Base-by-base conservation (phyloP, 768 basidiomycete genomes). In the Termitomyces heimii region DNA sequence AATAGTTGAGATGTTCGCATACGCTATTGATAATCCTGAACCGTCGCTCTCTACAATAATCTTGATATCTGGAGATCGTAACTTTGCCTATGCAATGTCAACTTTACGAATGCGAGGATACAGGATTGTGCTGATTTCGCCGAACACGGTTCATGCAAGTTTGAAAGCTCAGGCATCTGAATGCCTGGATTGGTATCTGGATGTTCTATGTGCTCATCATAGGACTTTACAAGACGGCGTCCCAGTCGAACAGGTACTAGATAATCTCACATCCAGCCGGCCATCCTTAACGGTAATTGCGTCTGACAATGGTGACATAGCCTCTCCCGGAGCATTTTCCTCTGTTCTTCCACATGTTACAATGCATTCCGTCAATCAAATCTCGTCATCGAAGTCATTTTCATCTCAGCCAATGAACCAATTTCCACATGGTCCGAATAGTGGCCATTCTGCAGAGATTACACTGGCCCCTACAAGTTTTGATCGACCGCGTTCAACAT, bases 1-100 rank as follows among this genome's bases (percentile, higher is more conserved):
- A 40, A 16, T 65, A 87, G 87, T 84, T 45, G 88, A 89, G 64
- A 82, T 89, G 75, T 68, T 88, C 54, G 73, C 78, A 4, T 79
- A 82, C 63, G 85, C 82, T 18, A 77, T 84, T 64, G 86, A 88
- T 68, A 78, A 80, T 61, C 71, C 77, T 5, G 55, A 75, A 1
- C 24, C 42, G 8, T 24, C 32, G 24, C 77, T 78, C 55, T 65
- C 78, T n/a, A 85, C 83, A 8, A 68, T 86, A 57, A 67, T 87
- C 29, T 70, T 89, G 28, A 83, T 89, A 60, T 77, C 85, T 0
- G 83, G 81, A 9, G 84, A 88, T 67, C 75, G 83, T 39, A 85
- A 86, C 64, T 82, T 85, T 60, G 79, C 80, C 5, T 87, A 85
- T 64, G 80, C 81, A 9, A 67, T 85, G 34, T 80, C 85, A 1